Base-by-base conservation (phyloP, 805 yeast species). In the Saccharomycopsis sp. region DNA sequence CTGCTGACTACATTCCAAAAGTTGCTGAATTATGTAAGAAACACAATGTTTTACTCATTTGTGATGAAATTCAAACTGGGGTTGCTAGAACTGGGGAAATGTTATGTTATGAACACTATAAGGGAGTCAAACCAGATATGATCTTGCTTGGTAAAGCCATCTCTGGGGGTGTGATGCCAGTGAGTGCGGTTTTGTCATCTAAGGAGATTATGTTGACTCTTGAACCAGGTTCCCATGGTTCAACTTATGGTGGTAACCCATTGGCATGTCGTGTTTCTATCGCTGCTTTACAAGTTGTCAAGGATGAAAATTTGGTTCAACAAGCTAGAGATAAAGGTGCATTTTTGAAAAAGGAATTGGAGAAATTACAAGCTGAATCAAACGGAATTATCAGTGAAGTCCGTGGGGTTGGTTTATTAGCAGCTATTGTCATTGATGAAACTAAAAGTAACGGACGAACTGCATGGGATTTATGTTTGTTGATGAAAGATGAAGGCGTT, bases 31-130 rank as follows among this genome's bases (percentile, higher is more conserved):
- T 87, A 51, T 87, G 96, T 70, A 77, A 77, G 57, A 67, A 87
- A 65, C 72, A 89, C 73, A 88, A 90, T 58, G 89, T 86, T 27
- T 70, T 90, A 61, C 75, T 90, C 57, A 89, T 90, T 65, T 87
- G 95, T 60, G 97, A 90, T 63, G 97, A 90, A 71, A 87, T 90
- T 61, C 97, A 90, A 70, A 89, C 97, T 21, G 97, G 97, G 66
- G 78, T 90, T 62, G 97, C 95, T 40, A 82, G 97, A 74, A 90
- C 97, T 23, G 97, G 97, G 59, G 85, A 85, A 69, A 72, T 90
- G 75, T 74, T 90, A 51, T 87, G 96, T 63, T 81, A 79, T 66
- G 95, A 90, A 68, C 97, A 90, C 66, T 81, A 81, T 49, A 70
- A 70, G 49, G 64, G 64, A 47, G 83, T 85, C 53, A 83, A 83